These are phyloP conservation scores for Coniosporium tulheliwenetii DNA, from an alignment of 2,329 filamentous ascomycete genomes.

Conservation along the genomic window DNA sequence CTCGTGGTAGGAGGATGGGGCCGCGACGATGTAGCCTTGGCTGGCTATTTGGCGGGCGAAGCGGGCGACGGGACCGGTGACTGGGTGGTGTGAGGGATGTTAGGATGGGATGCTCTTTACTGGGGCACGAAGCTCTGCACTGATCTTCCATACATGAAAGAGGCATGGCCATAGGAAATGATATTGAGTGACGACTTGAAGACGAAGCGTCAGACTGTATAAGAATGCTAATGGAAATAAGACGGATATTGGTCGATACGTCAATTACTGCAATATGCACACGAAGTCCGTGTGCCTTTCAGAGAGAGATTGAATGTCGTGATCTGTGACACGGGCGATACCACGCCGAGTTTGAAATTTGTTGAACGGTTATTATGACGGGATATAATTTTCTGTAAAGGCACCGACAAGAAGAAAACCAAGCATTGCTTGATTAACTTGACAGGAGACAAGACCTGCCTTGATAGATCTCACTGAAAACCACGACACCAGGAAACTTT, in stretches of 20 bases:
- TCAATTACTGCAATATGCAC: neutral
- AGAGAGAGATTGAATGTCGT: neutral
- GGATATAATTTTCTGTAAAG: neutral
- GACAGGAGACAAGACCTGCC: slow-evolving; percentile 31
- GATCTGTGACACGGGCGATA: neutral
- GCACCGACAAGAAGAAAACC: slow-evolving; percentile 1
- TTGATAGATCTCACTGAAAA: slow-evolving; percentile 95
- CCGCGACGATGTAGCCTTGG: slow-evolving; percentile 85
- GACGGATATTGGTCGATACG: neutral
- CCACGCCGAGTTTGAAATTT: neutral
- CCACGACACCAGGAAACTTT: slow-evolving; percentile 72
- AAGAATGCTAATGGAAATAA: too few relatives aligned
- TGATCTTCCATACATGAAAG: neutral
- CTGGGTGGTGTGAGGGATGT: neutral
- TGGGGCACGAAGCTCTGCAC: neutral
- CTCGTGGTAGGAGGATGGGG: slow-evolving; percentile 84
- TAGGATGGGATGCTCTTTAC: neutral
- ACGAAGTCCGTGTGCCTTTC: neutral
- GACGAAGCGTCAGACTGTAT: too few relatives aligned
- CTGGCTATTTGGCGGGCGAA: slow-evolving; percentile 86
- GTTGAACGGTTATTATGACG: neutral
- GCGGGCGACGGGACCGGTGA: slow-evolving; percentile 63
- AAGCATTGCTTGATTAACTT: neutral
- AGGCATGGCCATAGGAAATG: neutral
- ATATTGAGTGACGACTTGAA: neutral